phyloP scores from a whole-genome alignment of 768 basidiomycete species.

The Mycena galericulata region DNA sequence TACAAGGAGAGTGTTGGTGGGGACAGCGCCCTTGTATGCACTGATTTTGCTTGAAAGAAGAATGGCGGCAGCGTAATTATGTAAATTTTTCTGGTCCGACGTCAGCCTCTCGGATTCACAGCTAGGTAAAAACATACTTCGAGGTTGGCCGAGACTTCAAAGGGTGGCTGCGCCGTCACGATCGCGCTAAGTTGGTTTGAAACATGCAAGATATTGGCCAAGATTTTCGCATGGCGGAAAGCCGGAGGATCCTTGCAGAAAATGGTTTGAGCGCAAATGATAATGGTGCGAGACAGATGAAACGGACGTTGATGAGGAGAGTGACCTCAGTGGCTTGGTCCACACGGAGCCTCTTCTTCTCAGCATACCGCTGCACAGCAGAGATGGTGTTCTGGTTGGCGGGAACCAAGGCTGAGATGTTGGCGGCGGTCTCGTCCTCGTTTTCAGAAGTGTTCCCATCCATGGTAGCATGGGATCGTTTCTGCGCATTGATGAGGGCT shows the following conservation, averaged over 20 bases:
- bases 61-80: neutral
- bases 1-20: neutral
- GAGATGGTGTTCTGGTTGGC: neutral
- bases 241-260: neutral
- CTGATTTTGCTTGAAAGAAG: constrained; percentile 6
- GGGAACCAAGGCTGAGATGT: neutral
- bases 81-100: neutral
- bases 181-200: neutral
- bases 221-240: neutral
- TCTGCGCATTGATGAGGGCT: neutral
- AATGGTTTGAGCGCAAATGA: neutral
- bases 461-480: neutral
- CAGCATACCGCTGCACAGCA: neutral
- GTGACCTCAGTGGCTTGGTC: neutral
- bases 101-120: neutral
- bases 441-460: neutral
- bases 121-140: neutral
- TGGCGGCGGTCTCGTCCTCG: neutral
- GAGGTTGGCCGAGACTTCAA: neutral
- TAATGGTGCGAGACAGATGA: neutral
- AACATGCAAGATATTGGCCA: neutral
- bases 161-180: neutral
- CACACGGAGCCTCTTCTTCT: neutral
- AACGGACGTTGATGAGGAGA: neutral
- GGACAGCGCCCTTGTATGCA: neutral